Conservation (phyloP, 1,139 yeast species). For the Saccharomycopsis phalli region DNA sequence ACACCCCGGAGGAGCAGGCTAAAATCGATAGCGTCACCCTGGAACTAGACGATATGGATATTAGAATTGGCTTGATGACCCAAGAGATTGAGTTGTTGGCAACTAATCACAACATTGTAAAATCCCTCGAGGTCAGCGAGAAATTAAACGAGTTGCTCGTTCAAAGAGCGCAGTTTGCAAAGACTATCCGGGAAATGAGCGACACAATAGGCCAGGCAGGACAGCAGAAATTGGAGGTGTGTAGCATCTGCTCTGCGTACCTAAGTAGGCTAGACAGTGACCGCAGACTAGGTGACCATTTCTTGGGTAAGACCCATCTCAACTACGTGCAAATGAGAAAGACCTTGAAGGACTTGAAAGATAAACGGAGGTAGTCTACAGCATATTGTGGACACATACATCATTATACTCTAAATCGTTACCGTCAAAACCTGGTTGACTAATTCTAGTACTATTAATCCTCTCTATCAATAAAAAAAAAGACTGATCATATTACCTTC, state of each 20-base stretch:
- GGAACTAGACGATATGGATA: slow-evolving; percentile 60
- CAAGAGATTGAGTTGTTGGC: slow-evolving; percentile 60
- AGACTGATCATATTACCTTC: no score
- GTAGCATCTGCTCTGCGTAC: slow-evolving; percentile 88
- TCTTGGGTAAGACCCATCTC: slow-evolving; percentile 77
- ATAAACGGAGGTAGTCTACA: slow-evolving; percentile 22
- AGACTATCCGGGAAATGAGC: slow-evolving; percentile 47
- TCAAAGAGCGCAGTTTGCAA: slow-evolving; percentile 42
- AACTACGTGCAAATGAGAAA: slow-evolving; percentile 72
- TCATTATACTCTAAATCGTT: no score
- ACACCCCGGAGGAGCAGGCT: slow-evolving; percentile 68
- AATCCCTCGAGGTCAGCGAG: slow-evolving; percentile 39
- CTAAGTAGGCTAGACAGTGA: slow-evolving; percentile 83
- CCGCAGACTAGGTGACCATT: slow-evolving; percentile 84
- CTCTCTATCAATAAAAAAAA: no score
- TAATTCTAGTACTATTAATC: no score
- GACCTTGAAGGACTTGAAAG: slow-evolving; percentile 43
- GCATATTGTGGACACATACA: background rate
- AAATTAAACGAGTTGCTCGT: slow-evolving; percentile 36
- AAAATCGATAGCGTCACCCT: slow-evolving; percentile 54
- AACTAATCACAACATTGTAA: slow-evolving; percentile 37
- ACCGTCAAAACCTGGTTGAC: no score
- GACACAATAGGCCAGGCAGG: slow-evolving; percentile 81
- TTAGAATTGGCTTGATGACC: slow-evolving; percentile 55
- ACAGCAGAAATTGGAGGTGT: slow-evolving; percentile 85